These are phyloP conservation scores for Lyophyllum shimeji DNA, from an alignment of 768 basidiomycete genomes.

Conservation along the genomic window DNA sequence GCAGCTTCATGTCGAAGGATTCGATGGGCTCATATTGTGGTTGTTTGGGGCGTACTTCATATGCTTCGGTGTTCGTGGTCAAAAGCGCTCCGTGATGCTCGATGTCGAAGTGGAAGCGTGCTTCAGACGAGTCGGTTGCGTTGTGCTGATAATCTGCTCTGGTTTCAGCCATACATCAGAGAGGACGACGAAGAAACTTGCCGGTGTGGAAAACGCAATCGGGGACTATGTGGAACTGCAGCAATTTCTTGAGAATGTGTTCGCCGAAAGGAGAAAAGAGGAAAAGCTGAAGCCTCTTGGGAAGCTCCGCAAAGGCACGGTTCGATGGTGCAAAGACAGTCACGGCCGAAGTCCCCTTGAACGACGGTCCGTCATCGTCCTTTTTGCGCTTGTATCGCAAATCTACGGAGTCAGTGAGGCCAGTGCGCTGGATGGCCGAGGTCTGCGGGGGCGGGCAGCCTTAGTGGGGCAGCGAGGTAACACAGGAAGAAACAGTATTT, in stretches of 20 bases:
- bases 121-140: slow-evolving; percentile 14
- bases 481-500: slow-evolving; percentile 11
- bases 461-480: not conserved
- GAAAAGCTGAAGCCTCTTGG: slow-evolving; percentile 49
- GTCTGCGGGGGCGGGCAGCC: slow-evolving; percentile 34
- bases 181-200: slow-evolving; percentile 17
- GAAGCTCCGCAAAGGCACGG: slow-evolving; percentile 45
- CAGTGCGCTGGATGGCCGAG: slow-evolving; percentile 53
- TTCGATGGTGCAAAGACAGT: slow-evolving; percentile 59
- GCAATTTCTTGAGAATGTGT: slow-evolving; percentile 47
- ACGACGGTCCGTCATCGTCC: slow-evolving; percentile 33
- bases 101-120: not conserved
- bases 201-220: slow-evolving; percentile 50
- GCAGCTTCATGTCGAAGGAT: slow-evolving; percentile 32
- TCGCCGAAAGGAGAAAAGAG: slow-evolving; percentile 63
- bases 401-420: slow-evolving; percentile 43
- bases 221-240: slow-evolving; percentile 60
- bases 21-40: slow-evolving; percentile 29
- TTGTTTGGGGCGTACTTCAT: not conserved
- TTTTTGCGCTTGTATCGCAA: slow-evolving; percentile 41
- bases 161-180: not conserved
- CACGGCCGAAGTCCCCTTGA: slow-evolving; percentile 45
- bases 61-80: slow-evolving; percentile 1
- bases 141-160: slow-evolving; percentile 31
- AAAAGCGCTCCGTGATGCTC: not conserved